phyloP scores from a whole-genome alignment of 176 grass and related monocot genomes.

The Rhynchospora pubera region DNA sequence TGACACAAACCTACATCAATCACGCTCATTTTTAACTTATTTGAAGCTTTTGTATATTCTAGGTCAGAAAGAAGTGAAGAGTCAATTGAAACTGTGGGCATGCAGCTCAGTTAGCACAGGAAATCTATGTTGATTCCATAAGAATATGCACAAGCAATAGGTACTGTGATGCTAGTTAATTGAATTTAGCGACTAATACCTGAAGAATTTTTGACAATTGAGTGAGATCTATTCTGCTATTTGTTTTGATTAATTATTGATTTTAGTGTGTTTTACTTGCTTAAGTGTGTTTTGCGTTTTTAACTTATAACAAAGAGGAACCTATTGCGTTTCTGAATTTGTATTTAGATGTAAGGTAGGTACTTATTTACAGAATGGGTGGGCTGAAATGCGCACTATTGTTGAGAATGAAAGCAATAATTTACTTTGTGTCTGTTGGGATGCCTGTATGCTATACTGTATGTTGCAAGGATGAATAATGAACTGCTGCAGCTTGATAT shows the following conservation, averaged over 20 bases:
- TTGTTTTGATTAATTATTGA: conserved; percentile 1
- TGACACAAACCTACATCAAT: neutral
- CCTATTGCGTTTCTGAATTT: neutral
- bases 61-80: neutral
- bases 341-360: neutral
- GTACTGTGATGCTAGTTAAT: conserved; percentile 1
- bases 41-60: neutral
- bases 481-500: neutral
- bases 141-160: neutral
- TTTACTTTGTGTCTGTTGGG: neutral
- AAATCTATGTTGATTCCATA: neutral
- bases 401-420: neutral
- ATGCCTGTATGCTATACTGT: neutral
- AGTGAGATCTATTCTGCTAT: neutral
- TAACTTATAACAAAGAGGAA: neutral
- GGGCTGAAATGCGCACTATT: neutral
- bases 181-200: neutral
- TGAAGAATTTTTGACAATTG: neutral
- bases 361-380: neutral
- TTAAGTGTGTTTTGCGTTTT: neutral
- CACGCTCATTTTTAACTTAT: neutral
- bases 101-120: neutral
- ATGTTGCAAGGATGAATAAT: neutral
- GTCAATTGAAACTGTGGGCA: neutral
- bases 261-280: neutral